Evolutionary conservation across 805 yeast genomes (phyloP).

Genomic region (Candida succiphila): DNA sequence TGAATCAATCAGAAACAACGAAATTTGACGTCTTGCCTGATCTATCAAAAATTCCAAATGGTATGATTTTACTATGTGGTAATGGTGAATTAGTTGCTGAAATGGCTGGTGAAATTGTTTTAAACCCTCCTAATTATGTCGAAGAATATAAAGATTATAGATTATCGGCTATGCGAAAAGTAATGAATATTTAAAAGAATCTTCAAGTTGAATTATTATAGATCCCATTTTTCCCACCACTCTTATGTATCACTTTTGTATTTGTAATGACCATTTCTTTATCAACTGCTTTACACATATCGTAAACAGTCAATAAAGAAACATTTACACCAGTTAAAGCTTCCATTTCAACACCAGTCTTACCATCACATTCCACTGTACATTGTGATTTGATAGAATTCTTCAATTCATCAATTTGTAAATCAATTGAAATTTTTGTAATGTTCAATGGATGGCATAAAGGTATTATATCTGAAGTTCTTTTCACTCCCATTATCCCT

Average conservation of each 20-base stretch:
- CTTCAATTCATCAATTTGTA: slow-evolving; percentile 13
- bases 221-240: slow-evolving; percentile 32
- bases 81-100: neutral
- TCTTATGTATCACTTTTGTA: slow-evolving; percentile 28
- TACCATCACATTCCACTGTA: slow-evolving; percentile 35
- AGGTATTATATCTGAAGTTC: slow-evolving; percentile 36
- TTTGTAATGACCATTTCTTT: slow-evolving; percentile 30
- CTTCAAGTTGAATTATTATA: too few species aligned
- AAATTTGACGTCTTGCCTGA: neutral
- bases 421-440: slow-evolving; percentile 28
- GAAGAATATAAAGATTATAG: slow-evolving; percentile 1
- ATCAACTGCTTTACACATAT: slow-evolving; percentile 53
- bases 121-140: neutral
- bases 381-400: slow-evolving; percentile 22
- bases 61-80: neutral
- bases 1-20: neutral
- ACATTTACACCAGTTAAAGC: slow-evolving; percentile 37
- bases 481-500: slow-evolving; percentile 42
- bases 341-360: slow-evolving; percentile 53
- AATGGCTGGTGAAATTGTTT: neutral
- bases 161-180: neutral
- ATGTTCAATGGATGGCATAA: slow-evolving; percentile 38
- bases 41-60: neutral
- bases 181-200: neutral
- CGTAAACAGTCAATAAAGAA: slow-evolving; percentile 38